Percentiles rank a stretch among this genome's conserved stretches.
phyloP scores from a whole-genome alignment of 495 filamentous ascomycete genomes.

The Trypethelium eluteriae region DNA sequence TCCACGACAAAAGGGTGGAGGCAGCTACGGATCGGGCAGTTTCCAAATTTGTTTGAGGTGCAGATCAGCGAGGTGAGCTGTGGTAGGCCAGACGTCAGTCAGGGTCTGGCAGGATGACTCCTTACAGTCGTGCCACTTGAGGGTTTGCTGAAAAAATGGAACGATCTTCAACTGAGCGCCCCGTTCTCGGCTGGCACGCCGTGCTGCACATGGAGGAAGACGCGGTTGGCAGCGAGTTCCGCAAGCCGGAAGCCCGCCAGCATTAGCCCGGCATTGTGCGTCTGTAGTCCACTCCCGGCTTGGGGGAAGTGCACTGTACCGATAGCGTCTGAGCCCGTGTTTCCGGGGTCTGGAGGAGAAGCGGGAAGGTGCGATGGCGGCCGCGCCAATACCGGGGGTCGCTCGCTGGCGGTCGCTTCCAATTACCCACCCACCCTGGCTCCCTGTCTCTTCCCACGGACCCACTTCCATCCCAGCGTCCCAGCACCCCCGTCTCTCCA shows the following conservation, averaged over 20 bases:
- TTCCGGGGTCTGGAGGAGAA: neutral
- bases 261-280: neutral
- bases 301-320: neutral
- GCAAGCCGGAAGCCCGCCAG: neutral
- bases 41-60: no score
- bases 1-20: no score
- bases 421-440: slow-evolving; percentile 1
- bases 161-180: no score
- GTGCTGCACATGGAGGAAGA: neutral
- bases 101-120: no score
- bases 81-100: no score
- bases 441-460: neutral
- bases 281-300: neutral
- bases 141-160: no score
- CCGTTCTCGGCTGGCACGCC: neutral
- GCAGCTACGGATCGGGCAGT: no score
- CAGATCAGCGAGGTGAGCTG: no score
- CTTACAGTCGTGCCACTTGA: no score
- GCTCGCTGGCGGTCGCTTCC: slow-evolving; percentile 1
- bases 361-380: neutral
- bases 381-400: neutral
- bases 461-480: no score
- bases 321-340: neutral
- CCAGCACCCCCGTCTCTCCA: no score
- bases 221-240: neutral